Evolutionary conservation across 2,329 filamentous ascomycete genomes (phyloP).

Genomic region (Dryadomyces quercivorus): DNA sequence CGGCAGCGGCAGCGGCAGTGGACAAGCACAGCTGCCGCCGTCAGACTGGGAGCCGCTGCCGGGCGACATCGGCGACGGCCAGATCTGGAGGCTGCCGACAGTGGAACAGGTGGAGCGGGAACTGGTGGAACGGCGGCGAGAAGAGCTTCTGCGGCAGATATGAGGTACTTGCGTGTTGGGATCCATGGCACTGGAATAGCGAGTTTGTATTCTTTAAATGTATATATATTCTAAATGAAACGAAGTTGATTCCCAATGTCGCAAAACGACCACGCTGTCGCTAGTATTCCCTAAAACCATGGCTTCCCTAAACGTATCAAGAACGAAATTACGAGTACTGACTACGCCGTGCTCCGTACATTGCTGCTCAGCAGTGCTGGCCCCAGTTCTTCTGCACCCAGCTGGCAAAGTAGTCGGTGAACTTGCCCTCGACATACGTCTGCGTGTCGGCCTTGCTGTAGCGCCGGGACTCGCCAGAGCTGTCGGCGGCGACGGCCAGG

Average conservation of each 20-base stretch:
- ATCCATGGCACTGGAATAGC: background rate
- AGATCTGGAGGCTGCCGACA: slow-evolving; percentile 71
- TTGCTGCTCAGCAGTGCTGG: slow-evolving; percentile 26
- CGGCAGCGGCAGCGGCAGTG: no score
- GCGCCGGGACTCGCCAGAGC: slow-evolving; percentile 11
- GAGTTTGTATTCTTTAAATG: background rate
- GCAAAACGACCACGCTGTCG: no score
- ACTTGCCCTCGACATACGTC: slow-evolving; percentile 38
- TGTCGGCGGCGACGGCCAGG: slow-evolving; percentile 24
- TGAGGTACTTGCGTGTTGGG: background rate
- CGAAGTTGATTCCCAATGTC: no score
- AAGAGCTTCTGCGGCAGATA: slow-evolving; percentile 68
- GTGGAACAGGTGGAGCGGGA: slow-evolving; percentile 91
- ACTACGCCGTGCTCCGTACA: no score
- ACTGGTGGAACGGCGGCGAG: slow-evolving; percentile 72
- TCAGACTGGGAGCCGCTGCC: slow-evolving; percentile 76
- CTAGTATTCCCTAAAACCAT: background rate
- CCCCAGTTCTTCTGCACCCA: slow-evolving; percentile 52
- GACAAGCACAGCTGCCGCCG: slow-evolving; percentile 30
- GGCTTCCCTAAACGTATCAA: background rate
- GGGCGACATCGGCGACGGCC: slow-evolving; percentile 74
- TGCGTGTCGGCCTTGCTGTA: slow-evolving; percentile 35
- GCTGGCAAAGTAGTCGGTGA: slow-evolving; percentile 41
- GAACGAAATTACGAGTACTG: no score
- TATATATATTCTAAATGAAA: background rate